These are phyloP conservation scores for Trypanosoma cruzi DNA, from an alignment of 208 protist genomes.

Conservation along the genomic window DNA sequence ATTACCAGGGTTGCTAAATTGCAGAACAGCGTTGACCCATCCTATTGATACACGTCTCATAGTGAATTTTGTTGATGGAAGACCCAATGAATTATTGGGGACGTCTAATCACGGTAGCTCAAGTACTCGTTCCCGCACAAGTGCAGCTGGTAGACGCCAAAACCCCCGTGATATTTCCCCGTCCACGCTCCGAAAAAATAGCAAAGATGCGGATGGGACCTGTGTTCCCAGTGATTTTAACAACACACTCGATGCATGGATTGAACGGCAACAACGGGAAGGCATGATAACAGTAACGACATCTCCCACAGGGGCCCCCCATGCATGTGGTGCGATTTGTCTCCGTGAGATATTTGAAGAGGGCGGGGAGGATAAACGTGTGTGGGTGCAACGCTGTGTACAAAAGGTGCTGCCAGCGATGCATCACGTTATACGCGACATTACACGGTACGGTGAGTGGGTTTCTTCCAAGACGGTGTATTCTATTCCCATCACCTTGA, in stretches of 20 bases:
- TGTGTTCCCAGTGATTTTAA: neutral
- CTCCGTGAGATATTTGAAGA: constrained; percentile 22
- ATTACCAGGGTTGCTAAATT: constrained; percentile 4
- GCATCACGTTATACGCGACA: constrained; percentile 11
- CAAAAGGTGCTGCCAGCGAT: constrained; percentile 18
- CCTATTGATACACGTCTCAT: constrained; percentile 23
- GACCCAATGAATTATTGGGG: neutral
- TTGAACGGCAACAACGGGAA: constrained; percentile 10
- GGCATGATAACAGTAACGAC: neutral
- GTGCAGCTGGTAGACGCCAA: neutral
- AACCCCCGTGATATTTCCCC: neutral
- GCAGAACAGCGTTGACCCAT: neutral
- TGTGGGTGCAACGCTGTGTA: constrained; percentile 21
- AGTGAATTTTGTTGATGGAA: constrained; percentile 25
- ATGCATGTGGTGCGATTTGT: constrained; percentile 6
- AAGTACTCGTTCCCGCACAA: neutral
- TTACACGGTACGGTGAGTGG: constrained; percentile 15
- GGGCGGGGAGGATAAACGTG: constrained; percentile 12
- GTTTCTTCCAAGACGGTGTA: constrained; percentile 13
- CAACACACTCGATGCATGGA: constrained; percentile 14
- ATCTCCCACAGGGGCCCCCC: neutral
- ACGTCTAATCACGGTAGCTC: neutral
- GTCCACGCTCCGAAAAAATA: neutral
- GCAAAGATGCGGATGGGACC: constrained; percentile 4
- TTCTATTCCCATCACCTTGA: neutral